Evolutionary conservation across 768 basidiomycete genomes (phyloP), one percentile per base, ranked within the genome.

Genomic region (Tephrocybe sp.): DNA sequence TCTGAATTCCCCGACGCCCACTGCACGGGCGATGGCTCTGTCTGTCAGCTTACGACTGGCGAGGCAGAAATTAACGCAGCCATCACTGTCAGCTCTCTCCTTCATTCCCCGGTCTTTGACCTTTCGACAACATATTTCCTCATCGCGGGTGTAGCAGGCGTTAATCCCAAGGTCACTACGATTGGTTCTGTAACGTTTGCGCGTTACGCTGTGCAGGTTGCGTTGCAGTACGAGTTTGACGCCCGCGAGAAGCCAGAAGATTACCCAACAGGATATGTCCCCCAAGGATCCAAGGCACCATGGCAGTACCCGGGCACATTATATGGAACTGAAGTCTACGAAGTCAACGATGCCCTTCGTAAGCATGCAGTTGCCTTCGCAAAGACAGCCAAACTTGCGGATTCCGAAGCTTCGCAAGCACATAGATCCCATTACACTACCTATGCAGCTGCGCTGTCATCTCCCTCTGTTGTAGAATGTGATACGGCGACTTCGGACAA

Each of bases 51-150:
- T 3, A 52, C 47, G 22, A 52, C 54, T 17, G 54, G 54, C 8
- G 39, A 48, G 31, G 54, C 44, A 13, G 54, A 56, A 48, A 52
- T 56, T 19, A 56, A 56, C 39, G 54, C 54, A n/a, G 54, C 54
- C 14, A 31, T 55, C n/a, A 55, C 39, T 14, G 44, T 55, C 26
- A 43, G 19, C 13, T 34, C 54, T 16, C 19, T 55, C 4, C 45
- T 55, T 26, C 45, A 55, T 17, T 47, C 49, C 14, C 36, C 54
- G 22, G 16, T 47, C 45, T 55, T 55, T 5, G 49, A 55, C 34
- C 54, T 55, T 5, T 48, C 43, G 4, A 43, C 42, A 10, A 49
- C 54, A 2, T 52, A 56, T 32, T 56, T 56, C 42, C 42, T 56
- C 30, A 56, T 56, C 20, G 51, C 54, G 5, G 54, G 51, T 4